Evolutionary conservation across 2,329 filamentous ascomycete genomes (phyloP).

Genomic region (Talaromyces atroroseus): DNA sequence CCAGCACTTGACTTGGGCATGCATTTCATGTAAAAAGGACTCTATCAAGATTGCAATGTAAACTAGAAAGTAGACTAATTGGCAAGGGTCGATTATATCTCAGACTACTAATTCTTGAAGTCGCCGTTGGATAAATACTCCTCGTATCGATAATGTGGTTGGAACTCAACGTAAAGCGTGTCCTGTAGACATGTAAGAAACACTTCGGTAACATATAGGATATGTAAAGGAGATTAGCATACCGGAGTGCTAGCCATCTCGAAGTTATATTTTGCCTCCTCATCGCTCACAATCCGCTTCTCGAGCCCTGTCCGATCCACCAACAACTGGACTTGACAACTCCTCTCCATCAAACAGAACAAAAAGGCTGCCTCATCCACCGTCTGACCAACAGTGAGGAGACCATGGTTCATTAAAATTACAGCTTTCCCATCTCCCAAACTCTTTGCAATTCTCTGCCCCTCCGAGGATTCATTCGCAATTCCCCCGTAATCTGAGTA

Average conservation of each 20-base stretch:
- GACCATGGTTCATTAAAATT: conserved; percentile 63
- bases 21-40: too few species aligned
- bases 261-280: conserved; percentile 8
- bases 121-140: conserved; percentile 8
- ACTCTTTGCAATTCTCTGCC: conserved; percentile 54
- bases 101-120: conserved; percentile 10
- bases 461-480: conserved; percentile 55
- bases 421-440: conserved; percentile 55
- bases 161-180: conserved; percentile 2
- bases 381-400: conserved; percentile 61
- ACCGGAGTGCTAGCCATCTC: conserved; percentile 7
- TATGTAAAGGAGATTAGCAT: neutral
- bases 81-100: neutral
- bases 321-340: conserved; percentile 60
- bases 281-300: conserved; percentile 27
- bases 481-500: conserved; percentile 60
- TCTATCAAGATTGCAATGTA: too few species aligned
- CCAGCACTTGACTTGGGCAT: too few species aligned
- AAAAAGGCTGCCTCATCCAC: conserved; percentile 67
- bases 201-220: neutral
- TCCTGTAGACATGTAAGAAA: neutral
- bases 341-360: conserved; percentile 55
- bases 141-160: conserved; percentile 7
- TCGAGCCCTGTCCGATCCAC: conserved; percentile 56
- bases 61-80: too few species aligned